These are phyloP conservation scores for Suillus hirtellus DNA, from an alignment of 768 basidiomycete species.

Conservation along the genomic window DNA sequence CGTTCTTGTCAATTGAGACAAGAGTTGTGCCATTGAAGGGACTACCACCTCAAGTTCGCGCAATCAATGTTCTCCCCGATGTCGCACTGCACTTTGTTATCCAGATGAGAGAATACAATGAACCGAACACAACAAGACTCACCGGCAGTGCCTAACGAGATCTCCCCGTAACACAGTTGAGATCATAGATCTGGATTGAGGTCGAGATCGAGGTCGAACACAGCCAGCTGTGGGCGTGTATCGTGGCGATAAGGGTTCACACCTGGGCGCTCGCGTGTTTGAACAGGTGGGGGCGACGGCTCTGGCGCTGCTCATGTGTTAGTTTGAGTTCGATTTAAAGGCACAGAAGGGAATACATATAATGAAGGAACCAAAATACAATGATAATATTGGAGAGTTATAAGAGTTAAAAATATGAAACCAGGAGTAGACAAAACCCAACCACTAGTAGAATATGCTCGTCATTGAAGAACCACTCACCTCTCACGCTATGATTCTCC, in stretches of 20 bases:
- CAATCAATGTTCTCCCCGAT: neutral
- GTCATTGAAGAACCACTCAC: constrained; percentile 42
- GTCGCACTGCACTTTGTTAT: neutral
- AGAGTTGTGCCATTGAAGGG: no score
- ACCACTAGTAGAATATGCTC: neutral
- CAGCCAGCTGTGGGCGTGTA: constrained; percentile 56
- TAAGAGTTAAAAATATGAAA: neutral
- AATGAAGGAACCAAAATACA: neutral
- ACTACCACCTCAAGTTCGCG: neutral
- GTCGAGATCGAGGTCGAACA: constrained; percentile 82
- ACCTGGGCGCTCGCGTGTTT: constrained; percentile 49
- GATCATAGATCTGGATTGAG: constrained; percentile 76
- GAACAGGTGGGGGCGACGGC: constrained; percentile 52
- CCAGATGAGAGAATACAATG: neutral
- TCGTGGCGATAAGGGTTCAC: constrained; percentile 75
- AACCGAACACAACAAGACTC: neutral
- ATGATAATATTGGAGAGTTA: neutral
- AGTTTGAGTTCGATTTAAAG: constrained; percentile 14
- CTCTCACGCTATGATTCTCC: constrained; percentile 80
- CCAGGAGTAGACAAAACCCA: neutral
- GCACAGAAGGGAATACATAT: neutral
- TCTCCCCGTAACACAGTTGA: neutral
- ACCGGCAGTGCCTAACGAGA: neutral
- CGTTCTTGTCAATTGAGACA: neutral
- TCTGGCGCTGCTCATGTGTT: constrained; percentile 50